Percentiles rank a stretch among this genome's conserved stretches.
Evolutionary conservation across 2,329 filamentous ascomycete species (phyloP).

Genomic region (Aspergillus latus): DNA sequence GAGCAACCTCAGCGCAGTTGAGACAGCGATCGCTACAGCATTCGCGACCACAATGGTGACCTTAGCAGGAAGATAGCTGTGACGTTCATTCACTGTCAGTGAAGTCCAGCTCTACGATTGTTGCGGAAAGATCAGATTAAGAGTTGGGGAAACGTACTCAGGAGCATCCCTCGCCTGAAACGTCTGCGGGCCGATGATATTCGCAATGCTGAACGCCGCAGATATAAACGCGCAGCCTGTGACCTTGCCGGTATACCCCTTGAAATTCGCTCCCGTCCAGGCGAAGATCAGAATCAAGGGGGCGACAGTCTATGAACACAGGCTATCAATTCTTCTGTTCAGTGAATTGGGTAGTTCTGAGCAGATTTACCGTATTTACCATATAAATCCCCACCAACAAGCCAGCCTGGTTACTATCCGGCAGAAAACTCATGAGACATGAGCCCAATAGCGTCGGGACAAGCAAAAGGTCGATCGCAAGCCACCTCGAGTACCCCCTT

Average conservation of each 20-base stretch:
- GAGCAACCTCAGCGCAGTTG: conserved; percentile 24
- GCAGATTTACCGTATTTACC: conserved; percentile 25
- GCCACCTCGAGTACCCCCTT: conserved; percentile 40
- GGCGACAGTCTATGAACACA: conserved; percentile 37
- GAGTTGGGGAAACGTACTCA: conserved; percentile 23
- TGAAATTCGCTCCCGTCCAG: conserved; percentile 49
- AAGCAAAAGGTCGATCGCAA: conserved; percentile 44
- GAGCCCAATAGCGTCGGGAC: conserved; percentile 49
- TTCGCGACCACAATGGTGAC: conserved; percentile 40
- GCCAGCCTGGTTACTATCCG: conserved; percentile 39
- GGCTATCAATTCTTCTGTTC: conserved; percentile 7
- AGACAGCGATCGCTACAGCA: conserved; percentile 29
- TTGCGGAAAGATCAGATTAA: too few species aligned
- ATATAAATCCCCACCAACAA: conserved; percentile 47
- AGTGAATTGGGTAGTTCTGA: background rate
- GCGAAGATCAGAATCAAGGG: conserved; percentile 44
- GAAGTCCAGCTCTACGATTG: background rate
- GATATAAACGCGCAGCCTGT: conserved; percentile 47
- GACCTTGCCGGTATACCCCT: conserved; percentile 48
- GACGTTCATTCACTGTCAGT: conserved; percentile 7
- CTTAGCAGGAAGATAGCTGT: conserved; percentile 35
- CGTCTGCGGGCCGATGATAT: conserved; percentile 42
- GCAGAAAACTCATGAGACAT: conserved; percentile 38
- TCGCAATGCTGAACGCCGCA: conserved; percentile 43
- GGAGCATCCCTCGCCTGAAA: conserved; percentile 47